Conservation (phyloP, 805 yeast genomes). For the Metschnikowia peoriensis region DNA sequence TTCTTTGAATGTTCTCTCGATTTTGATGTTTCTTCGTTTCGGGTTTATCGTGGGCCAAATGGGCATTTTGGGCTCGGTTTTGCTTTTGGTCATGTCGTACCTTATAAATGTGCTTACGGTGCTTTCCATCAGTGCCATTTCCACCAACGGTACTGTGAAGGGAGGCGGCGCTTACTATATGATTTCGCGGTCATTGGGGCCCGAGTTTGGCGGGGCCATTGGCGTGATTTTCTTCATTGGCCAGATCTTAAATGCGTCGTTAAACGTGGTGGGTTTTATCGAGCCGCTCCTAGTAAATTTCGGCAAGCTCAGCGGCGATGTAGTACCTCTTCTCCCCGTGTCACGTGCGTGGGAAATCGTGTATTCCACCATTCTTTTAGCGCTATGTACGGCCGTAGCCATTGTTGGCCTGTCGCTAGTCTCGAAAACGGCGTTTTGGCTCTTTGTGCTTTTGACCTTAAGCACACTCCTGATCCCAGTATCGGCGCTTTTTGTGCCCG, state of each 20-base stretch:
- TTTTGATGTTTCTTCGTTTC: slow-evolving; percentile 90
- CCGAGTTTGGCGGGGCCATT: slow-evolving; percentile 97
- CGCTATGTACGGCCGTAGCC: slow-evolving; percentile 72
- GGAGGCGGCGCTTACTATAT: slow-evolving; percentile 99
- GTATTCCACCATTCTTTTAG: slow-evolving; percentile 70
- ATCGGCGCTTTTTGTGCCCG: slow-evolving; percentile 63
- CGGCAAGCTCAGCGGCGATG: slow-evolving; percentile 57
- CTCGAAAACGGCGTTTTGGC: slow-evolving; percentile 73
- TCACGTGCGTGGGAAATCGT: slow-evolving; percentile 65
- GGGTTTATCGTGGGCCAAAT: slow-evolving; percentile 95
- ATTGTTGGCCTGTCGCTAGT: slow-evolving; percentile 79
- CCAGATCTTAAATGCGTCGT: slow-evolving; percentile 85
- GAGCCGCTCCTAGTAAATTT: slow-evolving; percentile 86
- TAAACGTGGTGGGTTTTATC: slow-evolving; percentile 93
- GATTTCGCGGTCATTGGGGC: slow-evolving; percentile 93
- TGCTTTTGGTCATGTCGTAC: slow-evolving; percentile 69
- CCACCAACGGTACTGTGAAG: slow-evolving; percentile 94
- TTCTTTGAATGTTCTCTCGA: slow-evolving; percentile 85
- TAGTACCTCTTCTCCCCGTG: slow-evolving; percentile 60
- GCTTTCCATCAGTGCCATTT: slow-evolving; percentile 87
- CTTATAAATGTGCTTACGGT: slow-evolving; percentile 81
- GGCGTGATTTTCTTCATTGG: slow-evolving; percentile 94
- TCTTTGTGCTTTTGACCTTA: slow-evolving; percentile 62
- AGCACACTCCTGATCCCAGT: slow-evolving; percentile 83
- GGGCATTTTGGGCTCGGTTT: slow-evolving; percentile 78